A percentile compares a stretch with the other conserved stretches of the same genome.
phyloP scores from a whole-genome alignment of 2,329 filamentous ascomycete species.

The Alternaria conjuncta region DNA sequence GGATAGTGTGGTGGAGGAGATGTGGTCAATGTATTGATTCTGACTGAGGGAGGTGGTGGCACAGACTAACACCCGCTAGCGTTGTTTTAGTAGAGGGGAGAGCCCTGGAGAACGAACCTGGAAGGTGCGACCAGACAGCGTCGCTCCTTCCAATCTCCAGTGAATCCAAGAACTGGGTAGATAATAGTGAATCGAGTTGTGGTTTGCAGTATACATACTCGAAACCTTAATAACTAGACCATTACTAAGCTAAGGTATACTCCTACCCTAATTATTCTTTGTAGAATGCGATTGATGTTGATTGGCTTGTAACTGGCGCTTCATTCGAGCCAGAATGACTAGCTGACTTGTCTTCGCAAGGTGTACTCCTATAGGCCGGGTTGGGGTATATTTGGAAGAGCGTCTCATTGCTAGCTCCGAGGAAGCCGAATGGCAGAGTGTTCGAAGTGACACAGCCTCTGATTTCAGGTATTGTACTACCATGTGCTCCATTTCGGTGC shows the following conservation, averaged over 20 bases:
- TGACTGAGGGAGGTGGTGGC: neutral
- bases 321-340: neutral
- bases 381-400: neutral
- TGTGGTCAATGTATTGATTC: neutral
- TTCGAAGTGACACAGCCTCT: accelerated
- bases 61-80: neutral
- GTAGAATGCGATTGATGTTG: neutral
- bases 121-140: neutral
- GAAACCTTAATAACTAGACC: neutral
- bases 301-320: neutral
- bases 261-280: neutral
- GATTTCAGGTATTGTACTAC: neutral
- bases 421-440: neutral
- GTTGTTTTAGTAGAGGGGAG: neutral
- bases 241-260: neutral
- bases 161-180: neutral
- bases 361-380: neutral
- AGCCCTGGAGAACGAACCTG: neutral
- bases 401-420: neutral
- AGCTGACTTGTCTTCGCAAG: neutral
- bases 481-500: accelerated
- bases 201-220: neutral
- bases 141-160: neutral
- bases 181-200: neutral
- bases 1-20: neutral